phyloP scores from a whole-genome alignment of 2,329 filamentous ascomycete species.

The Phaeosphaeria sp. region DNA sequence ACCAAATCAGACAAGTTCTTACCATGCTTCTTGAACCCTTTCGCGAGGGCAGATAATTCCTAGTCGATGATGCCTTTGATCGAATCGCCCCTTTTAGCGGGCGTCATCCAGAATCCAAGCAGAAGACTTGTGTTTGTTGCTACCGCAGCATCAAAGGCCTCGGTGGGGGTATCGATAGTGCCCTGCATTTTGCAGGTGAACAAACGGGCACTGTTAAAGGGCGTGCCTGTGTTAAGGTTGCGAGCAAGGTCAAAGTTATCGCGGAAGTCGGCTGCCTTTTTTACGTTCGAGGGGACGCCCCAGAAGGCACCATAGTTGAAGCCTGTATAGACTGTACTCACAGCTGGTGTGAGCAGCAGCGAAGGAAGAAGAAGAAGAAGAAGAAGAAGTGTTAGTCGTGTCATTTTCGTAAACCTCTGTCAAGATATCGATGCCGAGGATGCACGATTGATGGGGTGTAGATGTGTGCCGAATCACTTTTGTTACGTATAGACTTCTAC shows the following conservation, averaged over 20 bases:
- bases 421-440: background rate
- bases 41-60: constrained; percentile 39
- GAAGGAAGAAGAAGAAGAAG: too few species aligned
- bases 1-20: constrained; percentile 59
- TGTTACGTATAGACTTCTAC: background rate
- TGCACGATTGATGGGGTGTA: background rate
- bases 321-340: constrained; percentile 29
- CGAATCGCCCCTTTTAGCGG: constrained; percentile 49
- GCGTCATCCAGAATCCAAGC: constrained; percentile 40
- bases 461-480: background rate
- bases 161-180: constrained; percentile 63
- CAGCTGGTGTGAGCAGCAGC: constrained; percentile 12
- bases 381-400: background rate
- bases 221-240: constrained; percentile 49
- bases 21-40: constrained; percentile 41
- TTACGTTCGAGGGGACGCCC: constrained; percentile 17
- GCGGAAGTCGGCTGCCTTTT: constrained; percentile 30
- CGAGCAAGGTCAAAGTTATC: constrained; percentile 29
- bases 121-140: constrained; percentile 40
- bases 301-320: constrained; percentile 41
- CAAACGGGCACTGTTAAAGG: constrained; percentile 71
- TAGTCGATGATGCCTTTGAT: constrained; percentile 22
- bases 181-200: constrained; percentile 66
- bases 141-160: constrained; percentile 47
- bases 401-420: constrained; percentile 9